These are phyloP conservation scores for Calvatia gigantea DNA, from an alignment of 768 basidiomycete species.

Conservation along the genomic window DNA sequence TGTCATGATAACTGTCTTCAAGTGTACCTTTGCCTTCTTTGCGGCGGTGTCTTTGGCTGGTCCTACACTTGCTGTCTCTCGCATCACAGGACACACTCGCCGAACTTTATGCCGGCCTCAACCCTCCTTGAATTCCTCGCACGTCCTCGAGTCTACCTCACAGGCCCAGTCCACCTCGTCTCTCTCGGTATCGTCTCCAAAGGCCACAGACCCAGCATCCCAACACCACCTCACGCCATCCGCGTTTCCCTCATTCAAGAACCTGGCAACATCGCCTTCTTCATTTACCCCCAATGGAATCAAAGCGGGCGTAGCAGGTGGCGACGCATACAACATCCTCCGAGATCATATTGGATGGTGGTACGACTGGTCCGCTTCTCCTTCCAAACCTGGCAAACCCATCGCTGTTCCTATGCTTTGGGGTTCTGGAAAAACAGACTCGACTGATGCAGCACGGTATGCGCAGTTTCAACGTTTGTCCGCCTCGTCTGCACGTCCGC, in stretches of 20 bases:
- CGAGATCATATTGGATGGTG: slow-evolving; percentile 45
- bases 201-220: not conserved
- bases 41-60: slow-evolving; percentile 17
- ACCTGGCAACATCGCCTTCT: not conserved
- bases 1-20: slow-evolving; percentile 16
- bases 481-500: slow-evolving; percentile 20
- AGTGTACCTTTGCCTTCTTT: slow-evolving; percentile 14
- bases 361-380: slow-evolving; percentile 46
- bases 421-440: slow-evolving; percentile 38
- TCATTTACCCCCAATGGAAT: slow-evolving; percentile 37
- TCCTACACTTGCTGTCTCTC: slow-evolving; percentile 14
- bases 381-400: slow-evolving; percentile 34
- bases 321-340: slow-evolving; percentile 36
- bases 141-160: not conserved
- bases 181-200: not conserved
- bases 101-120: slow-evolving; percentile 19
- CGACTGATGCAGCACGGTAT: slow-evolving; percentile 35
- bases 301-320: slow-evolving; percentile 46
- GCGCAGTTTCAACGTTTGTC: slow-evolving; percentile 31
- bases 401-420: slow-evolving; percentile 46
- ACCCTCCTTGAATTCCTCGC: slow-evolving; percentile 3
- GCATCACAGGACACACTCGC: not conserved
- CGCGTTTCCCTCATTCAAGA: not conserved
- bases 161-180: not conserved
- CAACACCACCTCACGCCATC: not conserved